Evolutionary conservation across 371 early-diverging fungal species (phyloP).

Genomic region (Rhizopus delemar): DNA sequence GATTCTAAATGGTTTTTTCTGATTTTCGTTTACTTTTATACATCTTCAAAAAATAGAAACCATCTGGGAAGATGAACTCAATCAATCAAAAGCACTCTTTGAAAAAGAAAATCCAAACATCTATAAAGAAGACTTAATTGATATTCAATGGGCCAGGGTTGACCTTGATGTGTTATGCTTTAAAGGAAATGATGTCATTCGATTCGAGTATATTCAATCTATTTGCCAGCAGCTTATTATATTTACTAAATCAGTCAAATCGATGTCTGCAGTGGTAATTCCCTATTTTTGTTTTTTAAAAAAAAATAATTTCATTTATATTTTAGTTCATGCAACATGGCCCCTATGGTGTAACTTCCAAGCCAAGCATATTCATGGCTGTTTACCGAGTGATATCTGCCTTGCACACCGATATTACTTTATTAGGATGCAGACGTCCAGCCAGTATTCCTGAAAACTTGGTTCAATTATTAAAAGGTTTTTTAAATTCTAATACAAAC

Average conservation of each 20-base stretch:
- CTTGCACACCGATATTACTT: constrained; percentile 15
- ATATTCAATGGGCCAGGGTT: constrained; percentile 50
- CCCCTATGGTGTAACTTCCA: constrained; percentile 45
- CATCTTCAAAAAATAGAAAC: constrained; percentile 8
- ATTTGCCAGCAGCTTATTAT: constrained; percentile 12
- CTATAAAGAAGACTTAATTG: constrained; percentile 56
- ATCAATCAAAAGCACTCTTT: constrained; percentile 41
- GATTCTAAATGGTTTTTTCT: not conserved
- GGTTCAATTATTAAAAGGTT: constrained; percentile 15
- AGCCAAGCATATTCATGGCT: constrained; percentile 32
- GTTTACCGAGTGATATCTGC: constrained; percentile 29
- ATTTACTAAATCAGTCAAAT: constrained; percentile 12
- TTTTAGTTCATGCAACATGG: constrained; percentile 42
- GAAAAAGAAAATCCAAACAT: constrained; percentile 58
- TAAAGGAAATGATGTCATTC: not conserved
- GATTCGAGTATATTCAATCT: not conserved
- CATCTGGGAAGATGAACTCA: constrained; percentile 33
- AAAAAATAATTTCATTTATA: not conserved
- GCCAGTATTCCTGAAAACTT: not conserved
- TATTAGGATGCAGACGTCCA: constrained; percentile 1
- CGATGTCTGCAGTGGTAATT: constrained; percentile 20
- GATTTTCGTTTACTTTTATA: not conserved
- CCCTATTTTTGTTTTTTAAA: not conserved
- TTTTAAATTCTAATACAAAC: not conserved
- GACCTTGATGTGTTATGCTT: constrained; percentile 26